Base-by-base conservation (phyloP, 1,139 yeast species). In the Kodamaea sp. region DNA sequence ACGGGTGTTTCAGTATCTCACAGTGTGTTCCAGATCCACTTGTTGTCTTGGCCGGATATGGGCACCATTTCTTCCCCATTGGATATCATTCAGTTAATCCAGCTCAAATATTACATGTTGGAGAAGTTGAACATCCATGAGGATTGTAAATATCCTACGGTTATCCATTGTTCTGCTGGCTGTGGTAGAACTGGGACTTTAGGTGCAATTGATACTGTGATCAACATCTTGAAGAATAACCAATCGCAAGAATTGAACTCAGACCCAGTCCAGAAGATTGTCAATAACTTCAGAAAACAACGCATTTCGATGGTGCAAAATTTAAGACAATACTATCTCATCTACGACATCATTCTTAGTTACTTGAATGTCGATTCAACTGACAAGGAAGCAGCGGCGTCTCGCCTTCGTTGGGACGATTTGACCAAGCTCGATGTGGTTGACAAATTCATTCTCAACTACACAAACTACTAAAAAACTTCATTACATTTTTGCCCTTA, bases 101-200 rank as follows among this genome's bases (percentile, higher is more conserved):
- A 57, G 7, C 53, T 76, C 49, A 76, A 73, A 44, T 49, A 61
- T 10, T 46, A 52, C 29, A 40, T 74, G 12, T 46, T 61, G 36
- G 34, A 51, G 10, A 31, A 39, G 7, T 26, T 45, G 27, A 18
- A 15, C 2, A 24, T 35, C 4, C 18, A 28, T 2, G 28, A 34
- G 7, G 31, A 31, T n/a, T 31, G 38, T 9, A 21, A 32, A 7
- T 55, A 50, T 37, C 82, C 85, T 1, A 63, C 82, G 1, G 59
- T 85, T 19, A 86, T 86, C 7, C 96, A 88, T 57, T 87, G 96
- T 56, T 81, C 90, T 4, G 96, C 96, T 0, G 96, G 96, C 0
- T 87, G 96, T 59, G 96, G 96, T 3, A 74, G 96, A 46, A 87
- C 96, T 0, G 96, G 96, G 2, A 86, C 90, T 0, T 83, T 86